Evolutionary conservation across 768 basidiomycete genomes (phyloP), one percentile per base, ranked within the genome.

Genomic region (Grammothele lineata): DNA sequence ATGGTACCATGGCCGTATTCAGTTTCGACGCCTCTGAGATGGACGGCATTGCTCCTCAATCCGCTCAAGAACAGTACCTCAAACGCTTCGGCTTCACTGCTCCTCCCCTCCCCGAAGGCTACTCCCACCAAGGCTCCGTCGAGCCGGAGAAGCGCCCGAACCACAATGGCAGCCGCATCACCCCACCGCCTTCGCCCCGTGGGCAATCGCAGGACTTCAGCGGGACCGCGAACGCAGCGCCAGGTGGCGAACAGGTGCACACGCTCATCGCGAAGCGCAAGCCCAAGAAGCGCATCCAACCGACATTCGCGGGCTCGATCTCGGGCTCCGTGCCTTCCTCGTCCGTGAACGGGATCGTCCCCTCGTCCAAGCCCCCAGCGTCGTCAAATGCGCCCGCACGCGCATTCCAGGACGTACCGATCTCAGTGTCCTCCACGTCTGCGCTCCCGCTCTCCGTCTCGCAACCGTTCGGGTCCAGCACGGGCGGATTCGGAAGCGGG

Each of bases 1-100:
- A 99, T 61, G 96, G 96, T 2, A 93, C 93, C 0, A 81, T 98
- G 45, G 91, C 84, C 1, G 91, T 85, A 2, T 89, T 96, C 67
- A 74, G 78, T 54, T 98, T 98, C 57, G 84, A 87, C 34, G 61
- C 79, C 2, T 78, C 82, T 25, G 91, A 92, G 64, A 69, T 90
- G 2, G 87, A 89, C 61, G 90, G 90, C 26, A 85, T 92, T 30
- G 83, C 87, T 2, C 80, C 85, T 3, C 76, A 78, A 57, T 71
- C 74, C 9, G 83, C 83, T 10, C 89, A 91, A 62, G 80, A 80
- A 57, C 78, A 86, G 56, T 92, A 92, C 62, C 71, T 92, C 14
- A 78, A 81, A 39, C 89, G 89, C 59, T 92, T 91, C 59, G 85
- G 83, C 24, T 92, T 91, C 61, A 65, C 70, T 5, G 64, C 79